Evolutionary conservation across 176 grass and related monocot genomes (phyloP).

Genomic region (Oryza glumipatula): DNA sequence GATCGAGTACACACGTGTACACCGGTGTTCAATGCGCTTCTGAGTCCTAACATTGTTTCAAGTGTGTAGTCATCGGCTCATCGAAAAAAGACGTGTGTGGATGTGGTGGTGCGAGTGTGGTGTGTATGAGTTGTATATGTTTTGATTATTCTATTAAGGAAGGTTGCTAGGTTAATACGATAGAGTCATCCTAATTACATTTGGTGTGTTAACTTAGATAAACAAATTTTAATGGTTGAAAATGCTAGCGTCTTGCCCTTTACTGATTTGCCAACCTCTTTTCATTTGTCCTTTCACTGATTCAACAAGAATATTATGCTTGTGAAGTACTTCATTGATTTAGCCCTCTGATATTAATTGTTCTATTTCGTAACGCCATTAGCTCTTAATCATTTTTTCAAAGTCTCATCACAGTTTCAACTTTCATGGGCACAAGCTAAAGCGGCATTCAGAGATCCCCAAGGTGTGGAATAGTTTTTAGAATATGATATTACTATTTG

Average conservation of each 20-base stretch:
- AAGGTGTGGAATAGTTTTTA: conserved; percentile 14
- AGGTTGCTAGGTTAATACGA: neutral
- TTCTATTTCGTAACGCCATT: neutral
- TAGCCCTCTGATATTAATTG: neutral
- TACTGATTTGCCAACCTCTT: conserved; percentile 19
- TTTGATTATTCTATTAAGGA: too few relatives aligned
- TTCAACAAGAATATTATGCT: neutral
- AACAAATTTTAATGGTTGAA: neutral
- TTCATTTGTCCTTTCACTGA: neutral
- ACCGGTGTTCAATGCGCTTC: too few relatives aligned
- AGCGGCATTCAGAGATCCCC: conserved; percentile 16
- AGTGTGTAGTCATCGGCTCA: too few relatives aligned
- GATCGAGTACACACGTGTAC: too few relatives aligned
- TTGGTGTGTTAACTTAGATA: neutral
- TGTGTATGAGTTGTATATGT: too few relatives aligned
- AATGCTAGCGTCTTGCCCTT: neutral
- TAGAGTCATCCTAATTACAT: neutral
- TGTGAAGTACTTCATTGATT: conserved; percentile 10
- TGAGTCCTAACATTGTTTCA: too few relatives aligned
- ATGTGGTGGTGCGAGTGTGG: too few relatives aligned
- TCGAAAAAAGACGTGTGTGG: too few relatives aligned
- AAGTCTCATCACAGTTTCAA: neutral
- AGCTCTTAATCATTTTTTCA: neutral
- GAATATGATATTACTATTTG: conserved; percentile 23
- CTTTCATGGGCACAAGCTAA: neutral